A percentile compares a stretch with the other conserved stretches of the same genome.
phyloP scores from a whole-genome alignment of 148 eudicot species.

The Camellia granthamiana region DNA sequence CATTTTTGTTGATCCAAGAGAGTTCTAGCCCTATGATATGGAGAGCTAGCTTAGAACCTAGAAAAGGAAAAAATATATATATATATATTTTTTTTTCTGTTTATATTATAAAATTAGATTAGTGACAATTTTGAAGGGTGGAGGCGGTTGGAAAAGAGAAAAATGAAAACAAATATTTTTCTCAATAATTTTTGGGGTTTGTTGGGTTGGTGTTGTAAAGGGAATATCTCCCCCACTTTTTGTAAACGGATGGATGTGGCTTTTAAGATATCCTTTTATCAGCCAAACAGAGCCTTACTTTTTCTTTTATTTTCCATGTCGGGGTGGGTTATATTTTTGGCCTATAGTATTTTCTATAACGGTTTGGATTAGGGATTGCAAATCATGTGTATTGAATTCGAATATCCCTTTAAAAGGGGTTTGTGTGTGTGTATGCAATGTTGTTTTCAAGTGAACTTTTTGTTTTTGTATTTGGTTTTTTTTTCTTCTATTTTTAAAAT shows the following conservation, averaged over 20 bases:
- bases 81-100: background rate
- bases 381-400: no score
- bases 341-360: background rate
- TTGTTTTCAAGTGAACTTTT: background rate
- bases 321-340: background rate
- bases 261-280: slow-evolving; percentile 18
- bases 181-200: background rate
- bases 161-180: background rate
- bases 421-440: background rate
- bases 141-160: background rate
- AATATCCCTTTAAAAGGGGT: background rate
- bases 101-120: background rate
- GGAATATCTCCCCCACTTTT: slow-evolving; percentile 21
- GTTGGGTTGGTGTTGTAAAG: slow-evolving; percentile 8
- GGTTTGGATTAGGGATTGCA: background rate
- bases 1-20: slow-evolving; percentile 86
- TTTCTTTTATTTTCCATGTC: background rate
- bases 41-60: background rate
- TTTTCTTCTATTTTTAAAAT: no score
- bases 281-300: slow-evolving; percentile 10
- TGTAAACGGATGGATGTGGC: slow-evolving; percentile 25
- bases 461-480: background rate
- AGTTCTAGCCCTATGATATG: slow-evolving; percentile 28
- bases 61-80: background rate
- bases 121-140: background rate